phyloP scores from a whole-genome alignment of 805 yeast genomes.

The Candida endomychidarum region DNA sequence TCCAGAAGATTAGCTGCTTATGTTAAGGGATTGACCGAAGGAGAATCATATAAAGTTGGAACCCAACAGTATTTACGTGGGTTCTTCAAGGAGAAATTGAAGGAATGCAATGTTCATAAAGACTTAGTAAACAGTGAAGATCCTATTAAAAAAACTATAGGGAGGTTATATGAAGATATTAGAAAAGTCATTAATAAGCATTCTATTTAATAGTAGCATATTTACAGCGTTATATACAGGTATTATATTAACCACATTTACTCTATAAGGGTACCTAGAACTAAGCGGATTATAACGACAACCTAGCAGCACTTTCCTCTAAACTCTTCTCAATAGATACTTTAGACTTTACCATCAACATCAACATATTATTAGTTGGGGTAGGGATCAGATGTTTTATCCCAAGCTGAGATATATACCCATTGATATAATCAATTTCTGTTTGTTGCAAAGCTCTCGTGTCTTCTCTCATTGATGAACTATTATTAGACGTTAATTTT shows the following conservation, averaged over 20 bases:
- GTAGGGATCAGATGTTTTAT: constrained; percentile 41
- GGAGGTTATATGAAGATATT: constrained; percentile 4
- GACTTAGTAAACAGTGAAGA: constrained; percentile 1
- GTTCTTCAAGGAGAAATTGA: not conserved
- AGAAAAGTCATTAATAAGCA: constrained; percentile 2
- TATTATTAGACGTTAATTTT: constrained; percentile 51
- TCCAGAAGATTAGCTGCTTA: constrained; percentile 38
- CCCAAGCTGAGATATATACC: constrained; percentile 66
- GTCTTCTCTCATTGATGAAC: constrained; percentile 74
- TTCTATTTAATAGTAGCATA: too few relatives aligned
- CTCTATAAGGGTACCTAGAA: too few relatives aligned
- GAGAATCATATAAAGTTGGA: constrained; percentile 19
- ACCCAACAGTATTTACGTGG: constrained; percentile 1
- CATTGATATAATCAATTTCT: constrained; percentile 83
- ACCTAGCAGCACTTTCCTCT: constrained; percentile 18
- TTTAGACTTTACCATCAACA: constrained; percentile 44
- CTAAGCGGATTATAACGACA: not conserved
- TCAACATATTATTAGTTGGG: constrained; percentile 48
- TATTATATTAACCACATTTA: too few relatives aligned
- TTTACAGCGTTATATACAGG: too few relatives aligned
- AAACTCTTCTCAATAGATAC: constrained; percentile 28
- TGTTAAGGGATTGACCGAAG: constrained; percentile 50
- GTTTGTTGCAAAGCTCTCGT: constrained; percentile 53
- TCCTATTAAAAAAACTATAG: not conserved
- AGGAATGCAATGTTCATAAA: not conserved